Percentiles rank a stretch among this genome's conserved stretches.
These are phyloP conservation scores for Raffaelea arxii DNA, from an alignment of 2,329 filamentous ascomycete species.

Conservation along the genomic window DNA sequence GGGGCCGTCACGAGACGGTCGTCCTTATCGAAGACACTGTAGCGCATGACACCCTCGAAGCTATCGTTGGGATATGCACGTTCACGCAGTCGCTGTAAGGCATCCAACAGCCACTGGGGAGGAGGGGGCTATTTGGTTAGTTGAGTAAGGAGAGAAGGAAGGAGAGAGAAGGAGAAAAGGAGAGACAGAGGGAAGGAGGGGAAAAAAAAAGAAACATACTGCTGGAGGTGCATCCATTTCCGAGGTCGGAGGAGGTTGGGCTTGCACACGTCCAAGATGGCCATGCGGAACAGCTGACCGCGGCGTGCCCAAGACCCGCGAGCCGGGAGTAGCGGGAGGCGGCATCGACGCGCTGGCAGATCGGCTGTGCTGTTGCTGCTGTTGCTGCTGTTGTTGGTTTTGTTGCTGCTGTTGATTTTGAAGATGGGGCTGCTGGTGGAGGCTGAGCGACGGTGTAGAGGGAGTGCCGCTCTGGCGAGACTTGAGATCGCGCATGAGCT, in stretches of 20 bases:
- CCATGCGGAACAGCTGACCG: slow-evolving; percentile 25
- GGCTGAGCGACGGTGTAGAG: not conserved
- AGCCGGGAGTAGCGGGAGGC: slow-evolving; percentile 34
- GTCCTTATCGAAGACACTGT: slow-evolving; percentile 69
- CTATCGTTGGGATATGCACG: slow-evolving; percentile 66
- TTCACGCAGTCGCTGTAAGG: slow-evolving; percentile 60
- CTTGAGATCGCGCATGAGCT: slow-evolving; percentile 40
- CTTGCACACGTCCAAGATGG: slow-evolving; percentile 59
- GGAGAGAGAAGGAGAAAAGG: not conserved
- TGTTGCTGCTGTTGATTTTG: not conserved
- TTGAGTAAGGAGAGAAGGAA: slow-evolving; percentile 16
- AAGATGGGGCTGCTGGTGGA: not conserved
- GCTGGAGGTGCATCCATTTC: slow-evolving; percentile 45
- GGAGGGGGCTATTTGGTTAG: slow-evolving; percentile 56
- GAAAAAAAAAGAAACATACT: slow-evolving; percentile 40
- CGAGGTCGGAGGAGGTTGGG: slow-evolving; percentile 50
- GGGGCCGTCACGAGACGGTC: slow-evolving; percentile 50
- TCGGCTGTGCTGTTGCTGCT: slow-evolving; percentile 16
- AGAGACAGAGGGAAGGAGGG: not conserved
- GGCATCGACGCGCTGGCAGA: slow-evolving; percentile 46
- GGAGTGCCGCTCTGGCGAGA: not conserved
- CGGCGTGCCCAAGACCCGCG: slow-evolving; percentile 12
- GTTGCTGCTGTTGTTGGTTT: slow-evolving; percentile 1
- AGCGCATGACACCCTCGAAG: slow-evolving; percentile 88
- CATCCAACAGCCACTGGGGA: slow-evolving; percentile 72